Evolutionary conservation across 2,329 filamentous ascomycete genomes (phyloP).

Genomic region (Aurifilum marmelostoma): DNA sequence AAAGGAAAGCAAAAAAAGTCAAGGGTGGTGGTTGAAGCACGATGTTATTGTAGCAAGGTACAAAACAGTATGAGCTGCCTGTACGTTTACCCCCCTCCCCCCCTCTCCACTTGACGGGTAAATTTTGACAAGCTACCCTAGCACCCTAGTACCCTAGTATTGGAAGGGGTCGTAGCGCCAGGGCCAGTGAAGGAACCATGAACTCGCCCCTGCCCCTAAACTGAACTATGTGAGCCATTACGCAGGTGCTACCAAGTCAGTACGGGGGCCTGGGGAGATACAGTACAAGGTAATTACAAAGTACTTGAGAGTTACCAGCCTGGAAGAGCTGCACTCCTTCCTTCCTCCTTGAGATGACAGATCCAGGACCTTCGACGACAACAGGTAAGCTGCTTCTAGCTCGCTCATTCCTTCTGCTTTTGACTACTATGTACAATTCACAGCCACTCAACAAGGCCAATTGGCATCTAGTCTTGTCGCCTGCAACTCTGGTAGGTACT

Average conservation of each 20-base stretch:
- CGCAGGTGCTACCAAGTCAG: too few relatives aligned
- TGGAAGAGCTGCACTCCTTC: too few relatives aligned
- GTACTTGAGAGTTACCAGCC: not conserved
- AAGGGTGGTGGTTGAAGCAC: not conserved
- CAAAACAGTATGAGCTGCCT: not conserved
- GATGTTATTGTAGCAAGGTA: conserved; percentile 1
- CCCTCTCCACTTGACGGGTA: not conserved
- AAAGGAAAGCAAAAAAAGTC: not conserved
- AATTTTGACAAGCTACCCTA: not conserved
- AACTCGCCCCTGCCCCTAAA: not conserved
- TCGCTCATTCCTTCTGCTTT: too few relatives aligned
- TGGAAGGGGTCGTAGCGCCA: not conserved
- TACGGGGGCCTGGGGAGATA: too few relatives aligned
- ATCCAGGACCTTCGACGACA: too few relatives aligned
- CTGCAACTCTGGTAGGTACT: too few relatives aligned
- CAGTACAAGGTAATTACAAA: not conserved
- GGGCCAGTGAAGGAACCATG: not conserved
- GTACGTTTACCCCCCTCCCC: not conserved
- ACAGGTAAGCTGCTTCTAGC: too few relatives aligned
- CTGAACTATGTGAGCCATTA: too few relatives aligned
- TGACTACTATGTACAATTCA: too few relatives aligned
- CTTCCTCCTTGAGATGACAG: too few relatives aligned
- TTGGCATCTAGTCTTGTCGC: too few relatives aligned
- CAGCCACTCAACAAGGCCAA: too few relatives aligned
- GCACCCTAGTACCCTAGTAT: not conserved